Base-by-base conservation (phyloP, 2,329 filamentous ascomycete genomes). In the Paracoccidioides brasiliensis region DNA sequence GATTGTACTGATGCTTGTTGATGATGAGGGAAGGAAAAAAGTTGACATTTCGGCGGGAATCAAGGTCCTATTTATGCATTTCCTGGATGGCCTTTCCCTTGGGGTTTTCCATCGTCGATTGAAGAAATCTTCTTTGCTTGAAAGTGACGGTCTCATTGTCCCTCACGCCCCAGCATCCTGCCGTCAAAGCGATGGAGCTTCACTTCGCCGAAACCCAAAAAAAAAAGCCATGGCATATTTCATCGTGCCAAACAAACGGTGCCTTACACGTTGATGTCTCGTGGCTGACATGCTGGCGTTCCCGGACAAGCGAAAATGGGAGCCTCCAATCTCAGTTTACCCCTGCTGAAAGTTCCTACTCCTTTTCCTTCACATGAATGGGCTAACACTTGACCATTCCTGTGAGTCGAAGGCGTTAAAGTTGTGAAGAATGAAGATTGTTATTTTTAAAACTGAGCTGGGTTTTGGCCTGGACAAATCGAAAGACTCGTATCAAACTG, bases 11-110 rank as follows among this genome's bases (percentile, higher is more conserved):
- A 44, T 56, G 51, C 32, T 56, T 22, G 22, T 56, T 54, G 55
- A 45, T 37, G 43, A 35, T 49, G 51, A 45, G 40, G 28, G 54
- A 43, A 35, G 55, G 37, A 46, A 55, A 46, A 45, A 53, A 30
- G 15, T 22, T 22, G 22, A 10, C 8, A 49, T 55, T 55, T 53
- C 33, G 35, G 8, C 9, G 52, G 57, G 49, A 14, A 30, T 44
- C 35, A 41, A 30, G 30, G 52, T 41, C 10, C 43, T 57, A 55
- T 56, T 58, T 56, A 57, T 56, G 52, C 45, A 9, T 55, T 57
- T 52, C 37, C 40, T 12, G 28, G 22, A 37, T 5, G 15, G 4
- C 15, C n/a, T 15, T 15, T 12, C 22, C 7, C 51, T 41, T 15
- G 8, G 52, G 28, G 28, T 37, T 22, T n/a, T 9, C 33, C 32